A percentile compares a stretch with the other conserved stretches of the same genome.
These are phyloP conservation scores for Liriodendron chinense DNA, from an alignment of 164 flowering plant species.

Conservation along the genomic window DNA sequence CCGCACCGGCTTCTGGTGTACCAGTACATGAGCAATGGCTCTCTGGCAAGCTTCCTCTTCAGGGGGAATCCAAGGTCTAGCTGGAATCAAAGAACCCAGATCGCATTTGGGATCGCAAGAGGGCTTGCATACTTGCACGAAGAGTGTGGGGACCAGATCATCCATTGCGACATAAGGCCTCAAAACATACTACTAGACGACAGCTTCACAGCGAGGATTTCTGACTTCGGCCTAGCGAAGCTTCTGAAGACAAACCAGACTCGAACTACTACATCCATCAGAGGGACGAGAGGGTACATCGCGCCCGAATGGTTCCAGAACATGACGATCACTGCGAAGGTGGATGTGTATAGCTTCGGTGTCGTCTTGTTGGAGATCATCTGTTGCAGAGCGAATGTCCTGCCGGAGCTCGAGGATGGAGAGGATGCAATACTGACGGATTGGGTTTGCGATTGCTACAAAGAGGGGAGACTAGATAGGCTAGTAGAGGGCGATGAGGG, in stretches of 20 bases:
- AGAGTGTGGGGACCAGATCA: not conserved
- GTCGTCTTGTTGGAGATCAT: not conserved
- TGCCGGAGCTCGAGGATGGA: not conserved
- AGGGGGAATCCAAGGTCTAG: constrained; percentile 4
- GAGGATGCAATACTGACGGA: not conserved
- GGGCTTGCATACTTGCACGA: not conserved
- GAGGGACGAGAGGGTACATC: not conserved
- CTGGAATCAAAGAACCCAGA: constrained; percentile 17
- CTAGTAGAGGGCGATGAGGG: not conserved
- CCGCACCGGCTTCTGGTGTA: constrained; percentile 16
- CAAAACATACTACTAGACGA: constrained; percentile 24
- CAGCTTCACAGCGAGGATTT: constrained; percentile 9
- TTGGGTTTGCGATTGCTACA: constrained; percentile 6
- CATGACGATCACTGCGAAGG: not conserved
- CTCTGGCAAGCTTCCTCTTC: constrained; percentile 5
- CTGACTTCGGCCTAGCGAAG: constrained; percentile 27
- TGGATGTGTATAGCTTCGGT: constrained; percentile 1
- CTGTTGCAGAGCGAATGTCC: not conserved
- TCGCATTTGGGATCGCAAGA: constrained; percentile 3
- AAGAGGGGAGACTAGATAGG: not conserved
- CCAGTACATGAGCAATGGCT: constrained; percentile 26
- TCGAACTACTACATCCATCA: not conserved
- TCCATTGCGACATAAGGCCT: constrained; percentile 24
- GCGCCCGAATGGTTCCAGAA: constrained; percentile 4
- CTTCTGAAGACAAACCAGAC: constrained; percentile 20